Percentiles rank a stretch among this genome's conserved stretches.
These are phyloP conservation scores for Capsicum chinense DNA, from an alignment of 257 asterid genomes.

Conservation along the genomic window DNA sequence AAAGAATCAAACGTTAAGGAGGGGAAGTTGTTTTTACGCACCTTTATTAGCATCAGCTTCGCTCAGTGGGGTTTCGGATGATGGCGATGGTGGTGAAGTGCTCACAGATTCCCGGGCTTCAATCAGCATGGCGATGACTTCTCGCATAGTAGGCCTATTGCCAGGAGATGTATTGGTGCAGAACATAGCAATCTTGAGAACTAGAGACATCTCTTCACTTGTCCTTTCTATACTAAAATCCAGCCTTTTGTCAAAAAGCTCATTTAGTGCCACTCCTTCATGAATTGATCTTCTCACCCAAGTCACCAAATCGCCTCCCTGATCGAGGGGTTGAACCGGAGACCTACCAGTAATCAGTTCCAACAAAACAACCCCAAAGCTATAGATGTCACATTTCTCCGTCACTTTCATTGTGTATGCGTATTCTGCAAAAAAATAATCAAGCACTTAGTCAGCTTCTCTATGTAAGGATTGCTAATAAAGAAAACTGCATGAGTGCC, in stretches of 20 bases:
- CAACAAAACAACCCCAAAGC: slow-evolving; percentile 81
- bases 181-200: slow-evolving; percentile 80
- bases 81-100: slow-evolving; percentile 53
- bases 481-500: neutral
- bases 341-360: slow-evolving; percentile 79
- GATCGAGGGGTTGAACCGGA: slow-evolving; percentile 85
- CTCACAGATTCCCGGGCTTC: slow-evolving; percentile 60
- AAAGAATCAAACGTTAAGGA: neutral
- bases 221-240: slow-evolving; percentile 59
- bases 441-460: neutral
- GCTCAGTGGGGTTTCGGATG: slow-evolving; percentile 73
- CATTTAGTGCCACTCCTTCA: slow-evolving; percentile 43
- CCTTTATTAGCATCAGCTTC: slow-evolving; percentile 51
- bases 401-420: slow-evolving; percentile 97
- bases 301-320: slow-evolving; percentile 80
- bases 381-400: slow-evolving; percentile 83
- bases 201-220: slow-evolving; percentile 68
- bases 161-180: slow-evolving; percentile 82
- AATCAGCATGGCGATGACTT: slow-evolving; percentile 74
- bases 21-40: neutral
- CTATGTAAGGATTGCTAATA: neutral
- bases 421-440: slow-evolving; percentile 58
- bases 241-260: slow-evolving; percentile 65
- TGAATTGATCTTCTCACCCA: slow-evolving; percentile 69
- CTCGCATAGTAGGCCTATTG: slow-evolving; percentile 82